Evolutionary conservation across 495 filamentous ascomycete species (phyloP).

Genomic region (Aspergillus bridgeri): DNA sequence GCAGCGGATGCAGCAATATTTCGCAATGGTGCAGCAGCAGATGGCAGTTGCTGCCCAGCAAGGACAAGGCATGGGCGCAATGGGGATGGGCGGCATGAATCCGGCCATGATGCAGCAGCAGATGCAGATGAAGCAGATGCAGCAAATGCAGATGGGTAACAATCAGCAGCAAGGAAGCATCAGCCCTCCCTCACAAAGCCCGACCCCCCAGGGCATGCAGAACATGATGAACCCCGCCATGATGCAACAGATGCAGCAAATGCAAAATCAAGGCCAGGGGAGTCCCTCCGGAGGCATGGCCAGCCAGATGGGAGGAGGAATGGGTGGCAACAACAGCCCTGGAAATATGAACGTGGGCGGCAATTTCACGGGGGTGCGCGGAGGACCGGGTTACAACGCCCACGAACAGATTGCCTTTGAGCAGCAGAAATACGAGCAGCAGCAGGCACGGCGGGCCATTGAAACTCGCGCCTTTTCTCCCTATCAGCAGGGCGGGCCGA

Average conservation of each 20-base stretch:
- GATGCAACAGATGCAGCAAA: constrained; percentile 69
- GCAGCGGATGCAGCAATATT: constrained; percentile 96
- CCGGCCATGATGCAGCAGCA: constrained; percentile 79
- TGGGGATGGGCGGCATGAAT: constrained; percentile 70
- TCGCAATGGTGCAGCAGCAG: constrained; percentile 87
- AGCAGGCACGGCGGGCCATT: constrained; percentile 52
- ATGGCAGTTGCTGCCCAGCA: constrained; percentile 48
- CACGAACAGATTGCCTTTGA: constrained; percentile 80
- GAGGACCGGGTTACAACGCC: constrained; percentile 61
- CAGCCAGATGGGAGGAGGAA: constrained; percentile 19
- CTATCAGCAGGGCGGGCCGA: constrained; percentile 58
- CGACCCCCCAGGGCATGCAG: constrained; percentile 39
- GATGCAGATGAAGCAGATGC: constrained; percentile 80
- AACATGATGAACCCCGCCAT: constrained; percentile 59
- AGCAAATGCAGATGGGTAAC: constrained; percentile 53
- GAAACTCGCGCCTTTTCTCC: constrained; percentile 47
- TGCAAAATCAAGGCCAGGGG: constrained; percentile 47
- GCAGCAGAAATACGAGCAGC: constrained; percentile 82
- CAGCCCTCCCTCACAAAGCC: constrained; percentile 47
- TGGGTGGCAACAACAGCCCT: constrained; percentile 10
- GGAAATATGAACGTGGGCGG: constrained; percentile 18
- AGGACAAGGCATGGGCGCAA: constrained; percentile 48
- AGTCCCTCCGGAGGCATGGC: constrained; percentile 16
- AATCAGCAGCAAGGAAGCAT: constrained; percentile 42
- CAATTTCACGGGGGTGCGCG: constrained; percentile 34